Percentiles rank a stretch among this genome's conserved stretches.
Evolutionary conservation across 1,284 basidiomycete species (phyloP).

Genomic region (Grifola frondosa): DNA sequence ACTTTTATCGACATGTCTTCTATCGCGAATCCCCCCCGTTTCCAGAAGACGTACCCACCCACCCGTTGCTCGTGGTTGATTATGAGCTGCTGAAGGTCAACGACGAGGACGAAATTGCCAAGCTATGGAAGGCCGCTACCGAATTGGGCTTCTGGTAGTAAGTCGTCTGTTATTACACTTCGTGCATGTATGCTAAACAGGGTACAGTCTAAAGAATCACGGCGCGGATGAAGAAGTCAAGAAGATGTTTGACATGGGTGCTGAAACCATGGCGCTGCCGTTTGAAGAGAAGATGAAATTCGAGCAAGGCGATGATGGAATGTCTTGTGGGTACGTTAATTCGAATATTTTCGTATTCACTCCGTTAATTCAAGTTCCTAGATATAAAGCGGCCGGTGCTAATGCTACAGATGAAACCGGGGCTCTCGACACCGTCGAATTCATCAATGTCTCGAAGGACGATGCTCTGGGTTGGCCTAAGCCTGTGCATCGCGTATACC

Average conservation of each 20-base stretch:
- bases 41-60: slow-evolving; percentile 35
- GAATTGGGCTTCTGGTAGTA: slow-evolving; percentile 36
- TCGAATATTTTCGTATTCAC: not conserved
- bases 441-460: slow-evolving; percentile 35
- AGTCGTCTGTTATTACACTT: slow-evolving; percentile 5
- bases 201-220: slow-evolving; percentile 36
- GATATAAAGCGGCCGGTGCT: slow-evolving; percentile 36
- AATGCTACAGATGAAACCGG: slow-evolving; percentile 36
- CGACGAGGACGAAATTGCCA: slow-evolving; percentile 27
- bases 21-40: slow-evolving; percentile 33
- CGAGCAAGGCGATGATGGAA: slow-evolving; percentile 38
- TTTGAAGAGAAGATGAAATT: slow-evolving; percentile 39
- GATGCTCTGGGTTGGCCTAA: slow-evolving; percentile 34
- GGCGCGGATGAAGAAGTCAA: slow-evolving; percentile 33
- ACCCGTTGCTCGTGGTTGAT: slow-evolving; percentile 37
- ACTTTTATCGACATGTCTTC: no score
- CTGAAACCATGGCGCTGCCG: slow-evolving; percentile 35
- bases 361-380: slow-evolving; percentile 9
- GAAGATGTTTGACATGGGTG: slow-evolving; percentile 38
- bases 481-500: slow-evolving; percentile 33
- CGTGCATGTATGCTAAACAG: no score
- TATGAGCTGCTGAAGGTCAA: slow-evolving; percentile 28
- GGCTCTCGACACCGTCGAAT: slow-evolving; percentile 32
- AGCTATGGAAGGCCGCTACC: slow-evolving; percentile 33
- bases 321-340: slow-evolving; percentile 32